These are phyloP conservation scores for Cladosporium sp. DNA, from an alignment of 2,329 filamentous ascomycete species.

Conservation along the genomic window DNA sequence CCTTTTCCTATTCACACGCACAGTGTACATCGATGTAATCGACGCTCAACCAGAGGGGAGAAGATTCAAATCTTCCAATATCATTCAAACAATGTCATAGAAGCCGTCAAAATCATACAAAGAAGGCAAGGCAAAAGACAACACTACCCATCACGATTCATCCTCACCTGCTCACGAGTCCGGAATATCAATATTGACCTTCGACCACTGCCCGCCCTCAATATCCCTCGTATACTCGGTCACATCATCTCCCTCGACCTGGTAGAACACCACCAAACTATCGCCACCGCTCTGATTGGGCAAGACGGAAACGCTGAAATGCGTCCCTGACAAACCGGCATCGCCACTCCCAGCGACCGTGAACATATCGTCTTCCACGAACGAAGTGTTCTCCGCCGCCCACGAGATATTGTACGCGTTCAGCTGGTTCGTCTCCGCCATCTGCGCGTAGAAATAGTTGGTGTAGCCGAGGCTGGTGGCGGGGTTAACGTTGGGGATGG, in stretches of 20 bases:
- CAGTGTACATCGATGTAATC: too few relatives aligned
- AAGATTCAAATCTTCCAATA: too few relatives aligned
- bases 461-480: slow-evolving; percentile 40
- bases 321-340: slow-evolving; percentile 36
- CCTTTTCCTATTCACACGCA: too few relatives aligned
- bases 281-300: slow-evolving; percentile 29
- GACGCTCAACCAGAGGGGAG: too few relatives aligned
- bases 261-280: slow-evolving; percentile 31
- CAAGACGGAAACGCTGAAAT: slow-evolving; percentile 36
- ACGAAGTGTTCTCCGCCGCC: slow-evolving; percentile 36
- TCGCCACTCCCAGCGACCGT: slow-evolving; percentile 32
- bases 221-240: slow-evolving; percentile 25
- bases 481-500: slow-evolving; percentile 36
- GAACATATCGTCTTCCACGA: slow-evolving; percentile 29
- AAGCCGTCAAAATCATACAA: neutral
- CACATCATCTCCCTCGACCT: slow-evolving; percentile 22
- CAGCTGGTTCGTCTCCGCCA: slow-evolving; percentile 30
- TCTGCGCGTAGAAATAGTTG: slow-evolving; percentile 41
- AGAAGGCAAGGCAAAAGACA: neutral
- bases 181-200: slow-evolving; percentile 19
- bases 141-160: neutral
- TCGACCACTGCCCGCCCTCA: slow-evolving; percentile 27
- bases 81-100: neutral
- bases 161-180: too few relatives aligned
- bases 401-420: slow-evolving; percentile 38